Percentiles rank a stretch among this genome's conserved stretches.
These are phyloP conservation scores for Gossypium longicalyx DNA, from an alignment of 345 rosid genomes.

Conservation along the genomic window DNA sequence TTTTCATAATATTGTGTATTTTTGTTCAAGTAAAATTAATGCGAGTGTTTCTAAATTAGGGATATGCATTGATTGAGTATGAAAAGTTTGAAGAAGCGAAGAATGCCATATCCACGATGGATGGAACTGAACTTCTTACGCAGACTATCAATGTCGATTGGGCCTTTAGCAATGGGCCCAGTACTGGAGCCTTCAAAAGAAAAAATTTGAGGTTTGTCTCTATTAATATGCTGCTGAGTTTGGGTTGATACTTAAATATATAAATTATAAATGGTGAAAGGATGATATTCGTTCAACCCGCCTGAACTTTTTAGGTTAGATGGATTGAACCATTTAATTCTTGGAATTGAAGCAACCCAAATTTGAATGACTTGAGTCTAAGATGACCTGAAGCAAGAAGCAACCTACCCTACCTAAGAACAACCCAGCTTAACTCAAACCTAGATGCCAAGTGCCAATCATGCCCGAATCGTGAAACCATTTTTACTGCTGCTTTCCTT, in stretches of 20 bases:
- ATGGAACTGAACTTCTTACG: conserved; percentile 57
- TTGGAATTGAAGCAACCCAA: not conserved
- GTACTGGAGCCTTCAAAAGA: conserved; percentile 42
- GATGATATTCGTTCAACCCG: not conserved
- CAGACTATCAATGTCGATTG: conserved; percentile 60
- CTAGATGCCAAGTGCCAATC: not conserved
- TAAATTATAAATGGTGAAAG: not conserved
- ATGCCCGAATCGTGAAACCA: not conserved
- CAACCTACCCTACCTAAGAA: not conserved
- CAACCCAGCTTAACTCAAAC: not conserved
- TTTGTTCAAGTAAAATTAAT: not conserved
- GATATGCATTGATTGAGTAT: conserved; percentile 57
- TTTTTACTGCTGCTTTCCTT: not conserved
- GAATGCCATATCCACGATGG: conserved; percentile 2
- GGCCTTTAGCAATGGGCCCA: conserved; percentile 80
- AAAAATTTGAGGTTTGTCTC: conserved; percentile 40
- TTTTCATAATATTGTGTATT: not conserved
- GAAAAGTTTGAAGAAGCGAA: conserved; percentile 2
- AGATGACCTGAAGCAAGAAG: not conserved
- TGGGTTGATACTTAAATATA: not conserved
- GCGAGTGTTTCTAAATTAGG: conserved; percentile 29
- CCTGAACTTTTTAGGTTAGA: not conserved
- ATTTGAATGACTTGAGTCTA: not conserved
- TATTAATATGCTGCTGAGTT: not conserved
- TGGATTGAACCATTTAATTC: not conserved